Conservation (phyloP, 495 filamentous ascomycete genomes). For the Lophium mytilinum region DNA sequence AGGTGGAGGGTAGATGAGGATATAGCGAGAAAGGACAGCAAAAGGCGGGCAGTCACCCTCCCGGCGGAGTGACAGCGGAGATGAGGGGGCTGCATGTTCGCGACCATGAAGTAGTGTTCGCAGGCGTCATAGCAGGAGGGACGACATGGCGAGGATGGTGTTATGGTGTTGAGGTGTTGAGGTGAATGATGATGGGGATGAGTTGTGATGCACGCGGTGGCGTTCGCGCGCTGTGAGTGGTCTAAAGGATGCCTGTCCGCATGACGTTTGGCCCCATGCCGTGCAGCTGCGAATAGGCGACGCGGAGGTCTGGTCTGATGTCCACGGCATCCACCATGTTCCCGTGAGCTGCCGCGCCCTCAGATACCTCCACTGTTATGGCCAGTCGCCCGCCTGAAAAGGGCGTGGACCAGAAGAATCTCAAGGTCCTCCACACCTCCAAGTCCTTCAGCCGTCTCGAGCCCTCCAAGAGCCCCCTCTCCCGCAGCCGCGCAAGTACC, state of each 20-base stretch:
- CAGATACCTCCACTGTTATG: neutral
- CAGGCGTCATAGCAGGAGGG: neutral
- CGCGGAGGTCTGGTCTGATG: neutral
- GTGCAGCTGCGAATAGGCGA: too few relatives aligned
- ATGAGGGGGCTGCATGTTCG: conserved; percentile 11
- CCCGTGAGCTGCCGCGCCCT: neutral
- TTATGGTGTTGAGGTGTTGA: neutral
- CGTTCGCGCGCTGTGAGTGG: neutral
- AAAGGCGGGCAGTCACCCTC: conserved; percentile 50
- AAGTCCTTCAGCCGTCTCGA: conserved; percentile 52
- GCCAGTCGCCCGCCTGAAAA: neutral
- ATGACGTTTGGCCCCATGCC: conserved; percentile 13
- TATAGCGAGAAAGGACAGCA: conserved; percentile 57
- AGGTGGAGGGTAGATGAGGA: conserved; percentile 24
- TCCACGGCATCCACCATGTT: too few relatives aligned
- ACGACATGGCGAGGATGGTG: neutral
- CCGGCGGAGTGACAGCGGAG: conserved; percentile 36
- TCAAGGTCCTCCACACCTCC: conserved; percentile 33
- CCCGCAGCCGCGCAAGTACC: conserved; percentile 53
- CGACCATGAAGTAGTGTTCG: neutral
- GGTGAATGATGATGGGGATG: too few relatives aligned
- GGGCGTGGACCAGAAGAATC: conserved; percentile 27
- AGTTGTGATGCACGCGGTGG: neutral
- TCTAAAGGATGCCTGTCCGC: conserved; percentile 3
- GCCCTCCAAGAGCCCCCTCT: conserved; percentile 32